These are phyloP conservation scores for Clonostachys rosea DNA, from an alignment of 2,329 filamentous ascomycete species.

Conservation along the genomic window DNA sequence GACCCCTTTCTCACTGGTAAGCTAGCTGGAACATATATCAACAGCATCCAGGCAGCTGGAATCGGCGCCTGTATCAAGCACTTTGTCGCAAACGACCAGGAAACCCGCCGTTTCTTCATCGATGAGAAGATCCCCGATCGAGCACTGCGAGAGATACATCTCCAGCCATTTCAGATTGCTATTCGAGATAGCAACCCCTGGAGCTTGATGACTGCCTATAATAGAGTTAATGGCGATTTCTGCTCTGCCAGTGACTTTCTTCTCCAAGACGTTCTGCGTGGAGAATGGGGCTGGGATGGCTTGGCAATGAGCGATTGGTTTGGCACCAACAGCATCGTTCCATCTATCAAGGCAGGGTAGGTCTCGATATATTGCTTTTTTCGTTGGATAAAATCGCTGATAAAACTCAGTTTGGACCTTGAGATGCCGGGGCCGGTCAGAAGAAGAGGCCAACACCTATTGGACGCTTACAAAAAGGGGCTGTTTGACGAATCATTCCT, in stretches of 20 bases:
- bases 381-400: not conserved
- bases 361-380: not conserved
- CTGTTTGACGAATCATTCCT: not conserved
- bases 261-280: constrained; percentile 24
- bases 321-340: constrained; percentile 10
- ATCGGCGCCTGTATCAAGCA: constrained; percentile 33
- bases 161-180: constrained; percentile 32
- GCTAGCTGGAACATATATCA: constrained; percentile 29
- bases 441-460: not conserved
- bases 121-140: constrained; percentile 10
- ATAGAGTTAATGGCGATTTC: constrained; percentile 32
- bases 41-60: constrained; percentile 29
- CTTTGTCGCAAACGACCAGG: constrained; percentile 23
- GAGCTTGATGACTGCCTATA: constrained; percentile 36
- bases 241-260: constrained; percentile 26
- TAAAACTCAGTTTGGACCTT: not conserved
- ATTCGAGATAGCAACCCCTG: constrained; percentile 26
- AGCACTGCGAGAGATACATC: constrained; percentile 23
- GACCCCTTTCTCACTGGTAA: constrained; percentile 34
- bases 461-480: not conserved
- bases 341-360: constrained; percentile 11
- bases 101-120: constrained; percentile 9
- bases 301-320: constrained; percentile 38
- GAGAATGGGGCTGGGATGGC: constrained; percentile 34
- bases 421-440: not conserved